Base-by-base conservation (phyloP, 1,139 yeast species). In the Zygoascus meyerae region DNA sequence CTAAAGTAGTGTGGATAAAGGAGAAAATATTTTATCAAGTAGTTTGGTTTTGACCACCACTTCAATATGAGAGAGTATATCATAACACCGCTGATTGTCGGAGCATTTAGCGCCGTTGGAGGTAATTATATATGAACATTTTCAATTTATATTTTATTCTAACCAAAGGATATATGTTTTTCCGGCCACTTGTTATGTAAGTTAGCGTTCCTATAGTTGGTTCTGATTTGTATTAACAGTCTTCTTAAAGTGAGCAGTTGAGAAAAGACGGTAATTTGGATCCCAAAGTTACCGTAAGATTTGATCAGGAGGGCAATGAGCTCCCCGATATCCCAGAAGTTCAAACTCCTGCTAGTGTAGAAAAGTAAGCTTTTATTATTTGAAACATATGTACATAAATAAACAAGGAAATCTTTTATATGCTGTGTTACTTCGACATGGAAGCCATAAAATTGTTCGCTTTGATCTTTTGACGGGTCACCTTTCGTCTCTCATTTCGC, bases 171-270 rank as follows among this genome's bases (percentile, higher is more conserved):
- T 68, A 79, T 48, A 77, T 75, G 59, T 84, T 84, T 65, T 84
- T 86, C 73, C 82, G 81, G 56, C 94, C 95, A 1, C 63, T 84
- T 30, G 74, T 84, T 4, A 73, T 84, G 83, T 78, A 71, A 58
- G 83, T 76, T 42, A 29, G n/a, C 15, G 7, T 14, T 8, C 8
- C 6, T 15, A 26, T 11, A 18, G 16, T 33, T 14, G 5, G 15
- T 33, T 12, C 16, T 37, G 7, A 3, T 30, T 21, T 10, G 26
- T 36, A 43, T 56, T 42, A 45, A 49, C 57, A 32, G n/a, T 37
- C 33, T 14, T 56, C 59, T 54, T n/a, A n/a, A n/a, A 80, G 85
- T 32, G 92, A 83, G 48, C 84, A 77, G 55, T 70, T 86, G 50
- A 72, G 75, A 55, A 76, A 79, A 58, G 90, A 84, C 57, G 86